Percentiles rank a stretch among this genome's conserved stretches.
Evolutionary conservation across 805 yeast genomes (phyloP).

Genomic region (Candida sakaeoensis): DNA sequence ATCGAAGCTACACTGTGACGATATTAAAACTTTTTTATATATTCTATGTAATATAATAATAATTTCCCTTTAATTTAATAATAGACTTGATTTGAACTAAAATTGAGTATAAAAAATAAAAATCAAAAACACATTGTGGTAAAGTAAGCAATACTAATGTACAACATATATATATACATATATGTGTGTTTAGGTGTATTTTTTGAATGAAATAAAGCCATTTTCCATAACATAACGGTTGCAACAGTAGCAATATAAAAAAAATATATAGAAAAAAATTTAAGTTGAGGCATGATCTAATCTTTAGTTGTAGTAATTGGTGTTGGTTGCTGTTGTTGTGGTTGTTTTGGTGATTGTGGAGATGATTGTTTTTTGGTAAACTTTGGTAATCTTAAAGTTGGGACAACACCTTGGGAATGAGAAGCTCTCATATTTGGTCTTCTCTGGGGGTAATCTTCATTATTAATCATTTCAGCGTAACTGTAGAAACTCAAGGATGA

Average conservation of each 20-base stretch:
- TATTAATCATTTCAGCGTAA: conserved; percentile 74
- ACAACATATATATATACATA: no score
- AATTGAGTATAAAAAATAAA: no score
- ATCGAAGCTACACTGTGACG: no score
- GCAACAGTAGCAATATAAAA: no score
- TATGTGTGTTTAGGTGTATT: no score
- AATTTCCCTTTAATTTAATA: no score
- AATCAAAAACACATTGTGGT: no score
- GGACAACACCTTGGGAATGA: conserved; percentile 31
- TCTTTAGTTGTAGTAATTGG: background rate
- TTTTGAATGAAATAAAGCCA: no score
- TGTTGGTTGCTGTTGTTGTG: background rate
- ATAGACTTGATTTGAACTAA: no score
- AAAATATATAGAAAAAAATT: background rate
- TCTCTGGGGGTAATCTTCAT: conserved; percentile 47
- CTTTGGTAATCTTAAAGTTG: conserved; percentile 14
- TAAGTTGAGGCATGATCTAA: background rate
- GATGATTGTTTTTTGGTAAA: background rate
- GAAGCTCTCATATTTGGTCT: conserved; percentile 53
- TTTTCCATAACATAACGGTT: background rate
- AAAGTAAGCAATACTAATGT: no score
- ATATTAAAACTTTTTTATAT: no score
- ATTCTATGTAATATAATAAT: no score
- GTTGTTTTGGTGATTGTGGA: background rate
- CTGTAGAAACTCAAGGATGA: conserved; percentile 57